Percentiles rank a stretch among this genome's conserved stretches.
Evolutionary conservation across 805 yeast species (phyloP).

Genomic region (Kuraishia capsulata): DNA sequence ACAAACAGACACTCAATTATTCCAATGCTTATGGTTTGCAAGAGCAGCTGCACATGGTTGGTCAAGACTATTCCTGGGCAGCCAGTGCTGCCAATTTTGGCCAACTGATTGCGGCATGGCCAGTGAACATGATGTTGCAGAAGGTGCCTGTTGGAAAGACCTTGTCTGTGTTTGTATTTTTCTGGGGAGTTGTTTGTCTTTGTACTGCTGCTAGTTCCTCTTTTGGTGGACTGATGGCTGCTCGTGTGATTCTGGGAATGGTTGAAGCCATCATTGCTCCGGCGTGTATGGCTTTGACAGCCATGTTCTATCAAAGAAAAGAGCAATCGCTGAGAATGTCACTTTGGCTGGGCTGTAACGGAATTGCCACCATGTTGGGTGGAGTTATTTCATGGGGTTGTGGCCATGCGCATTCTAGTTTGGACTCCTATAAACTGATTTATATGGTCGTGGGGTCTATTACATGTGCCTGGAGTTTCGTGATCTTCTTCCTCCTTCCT

Average conservation of each 20-base stretch:
- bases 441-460: constrained; percentile 53
- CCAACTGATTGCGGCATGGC: constrained; percentile 47
- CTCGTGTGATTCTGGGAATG: constrained; percentile 42
- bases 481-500: constrained; percentile 22
- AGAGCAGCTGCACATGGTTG: constrained; percentile 34
- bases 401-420: constrained; percentile 27
- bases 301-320: constrained; percentile 46
- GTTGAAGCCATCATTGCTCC: constrained; percentile 49
- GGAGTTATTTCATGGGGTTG: constrained; percentile 49
- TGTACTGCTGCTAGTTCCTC: constrained; percentile 34
- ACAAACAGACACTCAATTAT: constrained; percentile 42
- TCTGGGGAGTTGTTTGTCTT: constrained; percentile 60
- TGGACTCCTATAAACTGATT: constrained; percentile 51
- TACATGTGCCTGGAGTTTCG: constrained; percentile 32
- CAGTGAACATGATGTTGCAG: constrained; percentile 39
- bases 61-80: constrained; percentile 24
- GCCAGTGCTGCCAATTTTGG: constrained; percentile 40
- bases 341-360: constrained; percentile 35
- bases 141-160: constrained; percentile 48
- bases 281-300: constrained; percentile 43
- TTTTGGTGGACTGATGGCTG: constrained; percentile 34
- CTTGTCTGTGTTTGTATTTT: constrained; percentile 34
- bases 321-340: constrained; percentile 27
- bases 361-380: constrained; percentile 39
- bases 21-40: constrained; percentile 46